Evolutionary conservation across 306 rosid genomes (phyloP).

Genomic region (Glycyrrhiza uralensis): DNA sequence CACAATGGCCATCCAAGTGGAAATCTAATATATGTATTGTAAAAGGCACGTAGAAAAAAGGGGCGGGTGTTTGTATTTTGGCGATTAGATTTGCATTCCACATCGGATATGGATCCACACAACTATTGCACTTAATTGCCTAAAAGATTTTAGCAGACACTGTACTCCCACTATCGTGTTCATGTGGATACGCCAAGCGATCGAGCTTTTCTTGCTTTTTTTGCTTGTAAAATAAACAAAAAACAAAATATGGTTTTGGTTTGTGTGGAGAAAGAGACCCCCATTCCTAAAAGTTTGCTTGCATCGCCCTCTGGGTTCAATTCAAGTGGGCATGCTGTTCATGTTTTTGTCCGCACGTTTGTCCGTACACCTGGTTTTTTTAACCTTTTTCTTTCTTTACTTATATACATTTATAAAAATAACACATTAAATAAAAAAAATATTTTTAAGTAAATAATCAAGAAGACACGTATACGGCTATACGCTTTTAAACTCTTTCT

Average conservation of each 20-base stretch:
- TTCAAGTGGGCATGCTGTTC: neutral
- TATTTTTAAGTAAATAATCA: too few species aligned
- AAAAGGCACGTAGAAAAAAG: constrained; percentile 26
- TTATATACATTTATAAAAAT: too few species aligned
- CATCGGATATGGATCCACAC: neutral
- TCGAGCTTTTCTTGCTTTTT: neutral
- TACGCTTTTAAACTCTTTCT: too few species aligned
- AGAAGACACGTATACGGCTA: too few species aligned
- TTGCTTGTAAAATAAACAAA: neutral
- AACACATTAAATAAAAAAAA: too few species aligned
- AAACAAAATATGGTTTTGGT: neutral
- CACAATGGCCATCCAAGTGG: constrained; percentile 26
- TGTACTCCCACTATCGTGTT: neutral
- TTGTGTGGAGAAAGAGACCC: constrained; percentile 20
- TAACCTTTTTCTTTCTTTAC: neutral
- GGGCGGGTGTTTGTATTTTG: neutral
- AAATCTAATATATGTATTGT: constrained; percentile 13
- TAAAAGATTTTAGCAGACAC: neutral
- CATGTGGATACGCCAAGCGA: neutral
- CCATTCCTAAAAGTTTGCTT: constrained; percentile 23
- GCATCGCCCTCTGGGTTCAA: neutral
- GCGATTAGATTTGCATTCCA: constrained; percentile 36
- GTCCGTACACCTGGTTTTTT: neutral
- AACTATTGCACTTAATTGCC: neutral
- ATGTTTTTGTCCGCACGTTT: constrained; percentile 14